Conservation (phyloP, 306 rosid species). For the Potentilla sterilis region DNA sequence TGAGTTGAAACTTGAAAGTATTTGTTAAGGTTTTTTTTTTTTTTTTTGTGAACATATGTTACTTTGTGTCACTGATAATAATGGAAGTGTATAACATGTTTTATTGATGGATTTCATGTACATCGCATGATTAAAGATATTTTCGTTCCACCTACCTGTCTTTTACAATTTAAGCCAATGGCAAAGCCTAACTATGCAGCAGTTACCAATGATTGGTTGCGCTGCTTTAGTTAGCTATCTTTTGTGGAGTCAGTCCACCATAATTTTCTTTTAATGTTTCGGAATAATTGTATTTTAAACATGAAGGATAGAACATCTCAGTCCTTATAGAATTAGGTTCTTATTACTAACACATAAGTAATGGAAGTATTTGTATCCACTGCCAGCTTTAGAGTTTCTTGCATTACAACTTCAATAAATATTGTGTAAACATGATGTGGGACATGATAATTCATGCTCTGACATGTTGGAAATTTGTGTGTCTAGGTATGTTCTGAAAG, state of each 20-base stretch:
- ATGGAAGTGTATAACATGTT: not conserved
- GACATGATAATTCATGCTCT: constrained; percentile 3
- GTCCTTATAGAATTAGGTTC: not conserved
- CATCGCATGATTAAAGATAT: not conserved
- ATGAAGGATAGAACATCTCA: not conserved
- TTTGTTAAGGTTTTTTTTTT: not conserved
- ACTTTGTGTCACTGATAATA: not conserved
- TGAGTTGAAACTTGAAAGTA: not conserved
- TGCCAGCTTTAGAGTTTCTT: not conserved
- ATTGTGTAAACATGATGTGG: constrained; percentile 16
- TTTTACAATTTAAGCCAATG: not conserved
- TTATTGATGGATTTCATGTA: not conserved
- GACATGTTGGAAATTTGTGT: constrained; percentile 25
- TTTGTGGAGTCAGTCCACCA: not conserved
- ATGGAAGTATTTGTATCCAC: not conserved
- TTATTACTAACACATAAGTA: not conserved
- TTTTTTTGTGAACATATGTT: not conserved
- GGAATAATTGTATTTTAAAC: not conserved
- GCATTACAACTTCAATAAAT: not conserved
- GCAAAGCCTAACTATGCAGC: not conserved
- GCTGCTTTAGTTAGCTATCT: not conserved
- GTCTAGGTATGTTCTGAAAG: constrained; percentile 89
- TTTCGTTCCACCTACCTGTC: not conserved
- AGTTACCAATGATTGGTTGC: not conserved
- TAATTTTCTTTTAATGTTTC: not conserved